Evolutionary conservation across 202 grass and related monocot species (phyloP).

Genomic region (Setaria italica): DNA sequence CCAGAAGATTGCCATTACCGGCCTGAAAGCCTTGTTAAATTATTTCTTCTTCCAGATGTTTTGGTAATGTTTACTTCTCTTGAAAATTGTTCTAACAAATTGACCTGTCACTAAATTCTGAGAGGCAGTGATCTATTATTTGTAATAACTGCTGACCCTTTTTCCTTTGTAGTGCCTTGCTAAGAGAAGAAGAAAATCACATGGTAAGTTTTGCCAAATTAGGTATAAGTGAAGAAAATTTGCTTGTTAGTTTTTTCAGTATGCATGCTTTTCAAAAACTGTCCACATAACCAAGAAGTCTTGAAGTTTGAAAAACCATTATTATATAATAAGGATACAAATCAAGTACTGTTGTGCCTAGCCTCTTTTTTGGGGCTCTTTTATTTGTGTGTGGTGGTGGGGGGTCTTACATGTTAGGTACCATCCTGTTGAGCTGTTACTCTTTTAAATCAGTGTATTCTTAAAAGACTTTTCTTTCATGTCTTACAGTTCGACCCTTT

Average conservation of each 20-base stretch:
- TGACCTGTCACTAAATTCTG: constrained; percentile 4
- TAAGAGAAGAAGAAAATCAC: constrained; percentile 64
- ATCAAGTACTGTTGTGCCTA: background rate
- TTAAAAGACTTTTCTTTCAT: constrained; percentile 1
- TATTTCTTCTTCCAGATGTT: constrained; percentile 82
- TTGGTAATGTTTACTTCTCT: constrained; percentile 66
- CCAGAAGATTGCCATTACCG: constrained; percentile 95
- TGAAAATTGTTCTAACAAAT: constrained; percentile 33
- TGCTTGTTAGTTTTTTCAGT: constrained; percentile 26
- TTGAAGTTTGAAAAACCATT: constrained; percentile 15
- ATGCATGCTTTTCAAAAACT: background rate
- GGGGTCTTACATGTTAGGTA: too few species aligned
- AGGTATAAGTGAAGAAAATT: constrained; percentile 33
- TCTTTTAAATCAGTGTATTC: background rate
- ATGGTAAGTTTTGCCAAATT: constrained; percentile 58
- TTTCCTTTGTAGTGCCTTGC: constrained; percentile 70
- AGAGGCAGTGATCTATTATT: constrained; percentile 16
- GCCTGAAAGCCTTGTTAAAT: constrained; percentile 91
- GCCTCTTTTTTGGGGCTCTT: too few species aligned
- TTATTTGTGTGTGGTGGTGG: too few species aligned
- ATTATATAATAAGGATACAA: background rate
- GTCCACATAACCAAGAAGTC: constrained; percentile 18
- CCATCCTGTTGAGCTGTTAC: background rate
- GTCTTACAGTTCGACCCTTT: background rate
- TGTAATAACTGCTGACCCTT: constrained; percentile 42